phyloP scores from a whole-genome alignment of 1,139 yeast species.

The Diutina mesorugosa region DNA sequence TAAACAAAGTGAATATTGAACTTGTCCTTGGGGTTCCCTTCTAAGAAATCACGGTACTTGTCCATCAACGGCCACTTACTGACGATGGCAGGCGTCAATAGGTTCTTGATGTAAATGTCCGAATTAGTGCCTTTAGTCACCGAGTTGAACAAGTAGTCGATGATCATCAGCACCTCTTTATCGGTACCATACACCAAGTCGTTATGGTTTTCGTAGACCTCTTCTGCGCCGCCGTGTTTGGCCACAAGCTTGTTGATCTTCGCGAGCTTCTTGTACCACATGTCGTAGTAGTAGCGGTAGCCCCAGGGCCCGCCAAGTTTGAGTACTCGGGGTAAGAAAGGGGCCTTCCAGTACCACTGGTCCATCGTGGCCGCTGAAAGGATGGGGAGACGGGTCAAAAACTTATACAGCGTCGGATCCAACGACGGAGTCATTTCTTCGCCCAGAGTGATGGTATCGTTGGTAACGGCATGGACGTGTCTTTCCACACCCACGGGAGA shows the following conservation, averaged over 20 bases:
- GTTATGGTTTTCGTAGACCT: conserved; percentile 13
- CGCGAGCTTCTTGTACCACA: conserved; percentile 33
- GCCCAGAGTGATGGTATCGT: conserved; percentile 8
- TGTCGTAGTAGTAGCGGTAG: conserved; percentile 24
- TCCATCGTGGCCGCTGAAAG: conserved; percentile 16
- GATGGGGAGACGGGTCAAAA: conserved; percentile 34
- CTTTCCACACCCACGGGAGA: conserved; percentile 90
- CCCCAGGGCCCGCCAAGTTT: conserved; percentile 41
- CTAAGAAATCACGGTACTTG: conserved; percentile 21
- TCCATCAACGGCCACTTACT: conserved; percentile 68
- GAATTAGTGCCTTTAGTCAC: conserved; percentile 51
- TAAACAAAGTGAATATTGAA: conserved; percentile 49
- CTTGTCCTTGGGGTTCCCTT: conserved; percentile 3
- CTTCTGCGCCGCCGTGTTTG: conserved; percentile 20
- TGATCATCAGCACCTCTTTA: conserved; percentile 10
- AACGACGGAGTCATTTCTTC: conserved; percentile 16
- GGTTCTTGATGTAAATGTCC: conserved; percentile 50
- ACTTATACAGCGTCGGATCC: conserved; percentile 23
- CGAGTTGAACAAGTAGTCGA: conserved; percentile 47
- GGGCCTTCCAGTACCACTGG: conserved; percentile 26
- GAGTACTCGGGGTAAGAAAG: conserved; percentile 28
- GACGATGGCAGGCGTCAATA: conserved; percentile 65
- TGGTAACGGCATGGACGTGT: conserved; percentile 48
- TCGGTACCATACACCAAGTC: conserved; percentile 29
- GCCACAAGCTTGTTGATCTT: conserved; percentile 30